Conservation (phyloP, 2,329 filamentous ascomycete genomes). For the Ceratocystis destructans region DNA sequence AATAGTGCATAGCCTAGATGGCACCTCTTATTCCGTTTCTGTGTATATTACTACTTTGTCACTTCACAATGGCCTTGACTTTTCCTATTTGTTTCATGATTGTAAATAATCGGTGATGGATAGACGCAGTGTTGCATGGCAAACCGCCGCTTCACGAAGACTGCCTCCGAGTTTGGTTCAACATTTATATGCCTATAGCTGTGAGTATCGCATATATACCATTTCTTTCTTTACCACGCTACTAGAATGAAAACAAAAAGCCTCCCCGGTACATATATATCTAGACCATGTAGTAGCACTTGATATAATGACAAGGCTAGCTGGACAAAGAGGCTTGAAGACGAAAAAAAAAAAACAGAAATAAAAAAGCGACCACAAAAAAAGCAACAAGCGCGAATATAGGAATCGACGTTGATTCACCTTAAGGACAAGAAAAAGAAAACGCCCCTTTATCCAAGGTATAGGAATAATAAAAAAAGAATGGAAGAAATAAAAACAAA, state of each 20-base stretch:
- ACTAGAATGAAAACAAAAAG: not conserved
- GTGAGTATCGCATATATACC: not conserved
- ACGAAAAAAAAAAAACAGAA: not conserved
- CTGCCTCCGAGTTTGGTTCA: no score
- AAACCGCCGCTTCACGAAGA: no score
- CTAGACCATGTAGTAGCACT: not conserved
- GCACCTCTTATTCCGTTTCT: not conserved
- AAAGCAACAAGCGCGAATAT: not conserved
- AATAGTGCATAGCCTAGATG: not conserved
- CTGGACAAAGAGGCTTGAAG: not conserved
- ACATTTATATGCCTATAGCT: no score
- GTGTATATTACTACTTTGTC: not conserved
- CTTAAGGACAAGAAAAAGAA: not conserved
- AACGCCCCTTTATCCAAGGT: slow-evolving; percentile 15
- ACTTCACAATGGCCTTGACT: not conserved
- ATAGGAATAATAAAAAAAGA: slow-evolving; percentile 9
- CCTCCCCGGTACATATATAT: not conserved
- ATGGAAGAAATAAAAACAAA: slow-evolving; percentile 10
- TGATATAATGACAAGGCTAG: not conserved
- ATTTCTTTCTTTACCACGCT: not conserved
- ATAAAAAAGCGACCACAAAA: slow-evolving; percentile 10
- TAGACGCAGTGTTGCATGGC: no score
- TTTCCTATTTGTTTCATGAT: not conserved
- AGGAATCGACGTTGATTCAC: not conserved
- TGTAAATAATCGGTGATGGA: no score